A percentile compares a stretch with the other conserved stretches of the same genome.
Conservation (phyloP, 1,284 basidiomycete genomes). For the Malassezia equina region DNA sequence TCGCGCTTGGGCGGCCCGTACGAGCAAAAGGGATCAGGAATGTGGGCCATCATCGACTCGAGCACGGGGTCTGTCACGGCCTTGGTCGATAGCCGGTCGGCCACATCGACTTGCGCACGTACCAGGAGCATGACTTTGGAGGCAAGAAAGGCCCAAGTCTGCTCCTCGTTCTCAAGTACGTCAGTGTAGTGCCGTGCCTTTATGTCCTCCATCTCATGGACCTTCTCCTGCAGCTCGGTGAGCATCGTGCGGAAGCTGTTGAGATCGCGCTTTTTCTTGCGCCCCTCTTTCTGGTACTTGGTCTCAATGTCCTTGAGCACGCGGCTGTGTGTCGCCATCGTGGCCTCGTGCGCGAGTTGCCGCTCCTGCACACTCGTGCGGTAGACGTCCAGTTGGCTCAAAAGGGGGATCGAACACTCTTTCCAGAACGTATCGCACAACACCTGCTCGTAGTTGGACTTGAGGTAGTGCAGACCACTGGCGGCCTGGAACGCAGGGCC, state of each 20-base stretch:
- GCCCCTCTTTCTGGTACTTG: constrained; percentile 62
- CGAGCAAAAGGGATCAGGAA: constrained; percentile 84
- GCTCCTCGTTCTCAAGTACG: constrained; percentile 81
- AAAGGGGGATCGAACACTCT: constrained; percentile 77
- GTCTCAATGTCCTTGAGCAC: constrained; percentile 80
- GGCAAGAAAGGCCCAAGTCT: constrained; percentile 81
- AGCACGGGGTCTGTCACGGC: constrained; percentile 73
- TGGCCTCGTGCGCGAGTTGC: constrained; percentile 39
- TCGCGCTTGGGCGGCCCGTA: constrained; percentile 78
- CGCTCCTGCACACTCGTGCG: constrained; percentile 57
- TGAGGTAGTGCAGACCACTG: constrained; percentile 71
- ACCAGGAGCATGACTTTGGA: constrained; percentile 46
- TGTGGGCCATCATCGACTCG: constrained; percentile 74
- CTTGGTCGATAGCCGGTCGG: constrained; percentile 73
- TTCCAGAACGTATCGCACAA: constrained; percentile 77
- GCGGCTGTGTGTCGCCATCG: constrained; percentile 63
- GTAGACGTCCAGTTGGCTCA: constrained; percentile 73
- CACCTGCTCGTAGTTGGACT: constrained; percentile 84
- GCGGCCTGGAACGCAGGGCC: constrained; percentile 38
- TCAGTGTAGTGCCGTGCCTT: constrained; percentile 71
- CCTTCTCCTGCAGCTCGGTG: constrained; percentile 68
- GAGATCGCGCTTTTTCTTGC: constrained; percentile 59
- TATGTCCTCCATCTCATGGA: constrained; percentile 72
- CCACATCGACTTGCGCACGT: constrained; percentile 38
- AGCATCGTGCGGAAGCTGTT: constrained; percentile 36